Base-by-base conservation (phyloP, 2,329 filamentous ascomycete species). In the Pseudocercospora macadamiae region DNA sequence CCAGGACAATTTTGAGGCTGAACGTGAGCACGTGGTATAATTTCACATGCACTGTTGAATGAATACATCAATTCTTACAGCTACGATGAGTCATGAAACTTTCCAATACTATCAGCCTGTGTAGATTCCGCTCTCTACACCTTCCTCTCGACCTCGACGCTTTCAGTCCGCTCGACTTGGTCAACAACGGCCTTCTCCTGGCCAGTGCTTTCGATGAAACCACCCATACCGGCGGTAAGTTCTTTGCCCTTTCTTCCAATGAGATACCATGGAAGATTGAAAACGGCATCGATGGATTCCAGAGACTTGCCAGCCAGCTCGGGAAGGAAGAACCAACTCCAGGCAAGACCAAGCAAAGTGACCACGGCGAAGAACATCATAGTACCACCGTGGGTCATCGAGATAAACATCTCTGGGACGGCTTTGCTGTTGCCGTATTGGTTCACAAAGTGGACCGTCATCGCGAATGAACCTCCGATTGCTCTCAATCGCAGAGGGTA, bases 281-380 rank as follows among this genome's bases (percentile, higher is more conserved):
- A 73, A 18, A 75, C 70, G 2, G 71, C 80, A 25, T 84, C 82
- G 45, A 86, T 80, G 63, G 86, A 82, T 36, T 84, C 82, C 0
- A 84, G 80, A 65, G 83, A 83, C 51, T 76, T 79, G 54, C 75
- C 76, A 21, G 75, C 75, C 1, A 80, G 80, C 68, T 82, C 80
- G 0, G 79, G 79, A 67, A 84, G 81, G 2, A 82, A 28, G 3
- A 87, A 84, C 51, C 89, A 89, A 2, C 90, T 51, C 74, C 83
- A 80, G 9, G 2, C 89, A 76, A 2, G 85, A 25, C 89, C 89
- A 3, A 91, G 44, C 1, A 88, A 64, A 0, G 89, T 92, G 8
- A 92, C 80, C 2, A 81, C 84, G 0, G 83, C 80, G 73, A 92
- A 93, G 76, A 87, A 89, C 83, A 88, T 87, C 78, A 93, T 93